phyloP scores from a whole-genome alignment of 2,329 filamentous ascomycete genomes.

The Diaporthe destruens region DNA sequence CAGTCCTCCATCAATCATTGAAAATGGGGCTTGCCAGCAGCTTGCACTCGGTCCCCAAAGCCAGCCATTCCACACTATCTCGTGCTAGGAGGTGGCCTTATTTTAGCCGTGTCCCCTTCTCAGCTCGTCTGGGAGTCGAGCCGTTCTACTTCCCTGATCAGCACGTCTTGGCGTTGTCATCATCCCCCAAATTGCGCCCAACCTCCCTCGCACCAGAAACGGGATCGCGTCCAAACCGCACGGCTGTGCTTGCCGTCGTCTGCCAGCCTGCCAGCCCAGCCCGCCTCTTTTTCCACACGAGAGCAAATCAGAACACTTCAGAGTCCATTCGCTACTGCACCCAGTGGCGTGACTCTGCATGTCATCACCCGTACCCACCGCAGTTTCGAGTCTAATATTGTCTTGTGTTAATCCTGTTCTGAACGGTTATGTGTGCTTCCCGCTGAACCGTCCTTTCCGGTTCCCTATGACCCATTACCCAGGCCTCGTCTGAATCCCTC shows the following conservation, averaged over 20 bases:
- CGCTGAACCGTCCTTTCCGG: conserved; percentile 1
- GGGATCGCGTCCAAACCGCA: conserved; percentile 30
- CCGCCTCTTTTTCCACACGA: conserved; percentile 21
- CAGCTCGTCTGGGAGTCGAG: conserved; percentile 5
- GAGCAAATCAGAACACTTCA: conserved; percentile 20
- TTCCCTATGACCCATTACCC: conserved; percentile 9
- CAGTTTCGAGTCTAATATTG: conserved; percentile 8
- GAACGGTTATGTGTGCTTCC: neutral
- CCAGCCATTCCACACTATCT: conserved; percentile 1
- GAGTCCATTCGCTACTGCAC: conserved; percentile 19
- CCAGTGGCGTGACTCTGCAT: conserved; percentile 28
- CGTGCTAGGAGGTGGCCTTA: conserved; percentile 20
- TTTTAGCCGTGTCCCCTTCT: conserved; percentile 8
- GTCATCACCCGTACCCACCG: conserved; percentile 23
- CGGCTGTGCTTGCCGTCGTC: conserved; percentile 30
- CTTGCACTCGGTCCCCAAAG: neutral
- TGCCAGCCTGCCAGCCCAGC: conserved; percentile 18
- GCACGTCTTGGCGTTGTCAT: conserved; percentile 32
- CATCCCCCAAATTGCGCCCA: conserved; percentile 31
- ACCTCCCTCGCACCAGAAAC: conserved; percentile 31
- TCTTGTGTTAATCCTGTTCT: conserved; percentile 27
- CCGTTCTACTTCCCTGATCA: conserved; percentile 35
- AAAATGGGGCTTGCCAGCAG: neutral
- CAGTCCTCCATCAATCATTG: neutral
- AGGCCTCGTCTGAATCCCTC: conserved; percentile 27